A percentile compares a stretch with the other conserved stretches of the same genome.
These are phyloP conservation scores for Erodium trifolium DNA, from an alignment of 441 rosid genomes.

Conservation along the genomic window DNA sequence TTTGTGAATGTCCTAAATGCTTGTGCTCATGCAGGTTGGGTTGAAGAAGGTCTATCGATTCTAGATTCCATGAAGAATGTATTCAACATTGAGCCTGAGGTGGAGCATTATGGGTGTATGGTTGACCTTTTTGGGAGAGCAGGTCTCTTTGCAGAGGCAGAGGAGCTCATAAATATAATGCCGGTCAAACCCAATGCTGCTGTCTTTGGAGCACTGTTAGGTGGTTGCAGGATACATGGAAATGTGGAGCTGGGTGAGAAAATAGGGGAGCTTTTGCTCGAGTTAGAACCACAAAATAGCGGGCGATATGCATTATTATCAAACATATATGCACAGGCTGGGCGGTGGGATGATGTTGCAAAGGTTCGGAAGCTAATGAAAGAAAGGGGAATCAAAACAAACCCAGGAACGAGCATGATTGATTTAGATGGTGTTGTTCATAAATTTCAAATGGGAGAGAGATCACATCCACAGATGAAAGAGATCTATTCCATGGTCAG, in stretches of 20 bases:
- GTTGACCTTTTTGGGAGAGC: constrained; percentile 81
- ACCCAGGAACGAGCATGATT: constrained; percentile 70
- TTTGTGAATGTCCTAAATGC: constrained; percentile 22
- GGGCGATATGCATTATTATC: constrained; percentile 69
- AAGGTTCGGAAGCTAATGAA: constrained; percentile 69
- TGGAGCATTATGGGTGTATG: constrained; percentile 71
- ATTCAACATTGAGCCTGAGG: constrained; percentile 23
- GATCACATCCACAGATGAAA: constrained; percentile 25
- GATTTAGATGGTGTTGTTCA: constrained; percentile 53
- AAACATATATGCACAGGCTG: constrained; percentile 57
- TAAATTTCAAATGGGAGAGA: constrained; percentile 63
- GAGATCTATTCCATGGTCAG: constrained; percentile 21
- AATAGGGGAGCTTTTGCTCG: constrained; percentile 61
- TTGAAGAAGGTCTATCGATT: constrained; percentile 21
- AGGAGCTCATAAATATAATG: constrained; percentile 45
- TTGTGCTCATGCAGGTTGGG: constrained; percentile 25
- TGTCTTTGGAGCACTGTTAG: constrained; percentile 73
- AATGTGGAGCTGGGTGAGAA: constrained; percentile 56
- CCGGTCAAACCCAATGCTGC: constrained; percentile 44
- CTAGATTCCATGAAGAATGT: constrained; percentile 19
- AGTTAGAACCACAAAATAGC: constrained; percentile 54
- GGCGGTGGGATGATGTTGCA: constrained; percentile 61
- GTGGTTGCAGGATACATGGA: constrained; percentile 66
- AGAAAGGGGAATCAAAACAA: constrained; percentile 53
- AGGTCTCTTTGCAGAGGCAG: constrained; percentile 61